Percentiles rank a stretch among this genome's conserved stretches.
Conservation (phyloP, 768 basidiomycete genomes). For the Exidia glandulosa region DNA sequence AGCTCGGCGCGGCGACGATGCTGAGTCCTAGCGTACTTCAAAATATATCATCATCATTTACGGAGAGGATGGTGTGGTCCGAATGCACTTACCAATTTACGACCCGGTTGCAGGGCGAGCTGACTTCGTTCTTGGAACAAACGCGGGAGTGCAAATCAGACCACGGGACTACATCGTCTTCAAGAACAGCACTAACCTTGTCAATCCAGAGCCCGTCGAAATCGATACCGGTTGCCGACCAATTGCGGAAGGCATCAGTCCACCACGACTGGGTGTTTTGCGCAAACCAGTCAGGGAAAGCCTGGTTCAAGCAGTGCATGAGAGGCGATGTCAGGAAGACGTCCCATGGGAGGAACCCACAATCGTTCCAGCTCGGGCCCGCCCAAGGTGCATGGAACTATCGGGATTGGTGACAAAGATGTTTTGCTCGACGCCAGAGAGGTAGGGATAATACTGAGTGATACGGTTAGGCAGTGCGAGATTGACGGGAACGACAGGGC, state of each 20-base stretch:
- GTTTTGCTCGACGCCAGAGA: constrained; percentile 45
- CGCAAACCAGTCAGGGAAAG: constrained; percentile 53
- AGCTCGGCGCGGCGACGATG: too few species aligned
- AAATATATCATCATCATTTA: background rate
- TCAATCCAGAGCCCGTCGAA: constrained; percentile 60
- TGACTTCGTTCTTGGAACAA: constrained; percentile 30
- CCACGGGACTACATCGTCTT: background rate
- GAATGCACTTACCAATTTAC: constrained; percentile 32
- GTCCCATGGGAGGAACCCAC: constrained; percentile 21
- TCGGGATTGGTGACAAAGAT: constrained; percentile 69
- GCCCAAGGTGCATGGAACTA: constrained; percentile 57
- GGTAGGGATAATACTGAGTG: constrained; percentile 57
- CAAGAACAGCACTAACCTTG: too few species aligned
- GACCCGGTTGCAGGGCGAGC: constrained; percentile 57
- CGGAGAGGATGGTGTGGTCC: background rate
- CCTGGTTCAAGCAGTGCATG: constrained; percentile 19
- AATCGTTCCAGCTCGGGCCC: constrained; percentile 70
- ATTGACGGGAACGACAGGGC: constrained; percentile 15
- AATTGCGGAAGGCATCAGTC: constrained; percentile 48
- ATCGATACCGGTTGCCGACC: constrained; percentile 38
- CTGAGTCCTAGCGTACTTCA: too few species aligned
- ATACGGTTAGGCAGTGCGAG: background rate
- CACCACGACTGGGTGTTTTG: constrained; percentile 44
- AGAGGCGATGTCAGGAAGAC: constrained; percentile 7
- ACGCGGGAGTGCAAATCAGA: background rate